These are phyloP conservation scores for Metschnikowia gelsemii DNA, from an alignment of 805 yeast species.

Conservation along the genomic window DNA sequence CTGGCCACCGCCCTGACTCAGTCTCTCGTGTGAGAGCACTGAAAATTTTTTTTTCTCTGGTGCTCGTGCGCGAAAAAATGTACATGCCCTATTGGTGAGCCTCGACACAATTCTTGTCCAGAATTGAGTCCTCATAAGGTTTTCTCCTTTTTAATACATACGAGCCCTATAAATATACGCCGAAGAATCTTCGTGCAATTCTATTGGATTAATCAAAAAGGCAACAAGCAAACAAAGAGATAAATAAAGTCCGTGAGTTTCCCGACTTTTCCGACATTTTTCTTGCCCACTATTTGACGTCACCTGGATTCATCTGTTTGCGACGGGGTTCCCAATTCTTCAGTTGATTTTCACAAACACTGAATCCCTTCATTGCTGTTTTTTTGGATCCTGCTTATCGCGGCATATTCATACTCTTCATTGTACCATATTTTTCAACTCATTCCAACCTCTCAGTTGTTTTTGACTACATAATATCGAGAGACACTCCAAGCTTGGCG, in stretches of 20 bases:
- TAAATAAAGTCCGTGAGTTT: too few species aligned
- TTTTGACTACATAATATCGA: too few species aligned
- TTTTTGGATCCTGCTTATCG: background rate
- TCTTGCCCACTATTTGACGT: background rate
- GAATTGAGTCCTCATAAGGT: constrained; percentile 1
- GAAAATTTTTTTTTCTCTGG: constrained; percentile 12
- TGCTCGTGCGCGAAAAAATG: constrained; percentile 5
- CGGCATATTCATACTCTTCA: background rate
- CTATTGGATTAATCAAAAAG: background rate
- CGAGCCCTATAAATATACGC: too few species aligned
- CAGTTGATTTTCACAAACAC: too few species aligned
- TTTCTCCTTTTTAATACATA: background rate
- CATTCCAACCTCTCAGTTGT: background rate
- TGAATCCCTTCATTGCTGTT: background rate
- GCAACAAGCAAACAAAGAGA: too few species aligned
- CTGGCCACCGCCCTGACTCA: too few species aligned
- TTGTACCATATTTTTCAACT: background rate
- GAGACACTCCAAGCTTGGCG: too few species aligned
- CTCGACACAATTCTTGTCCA: constrained; percentile 8
- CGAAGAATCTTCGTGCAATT: background rate
- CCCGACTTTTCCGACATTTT: background rate
- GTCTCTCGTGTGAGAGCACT: constrained; percentile 7
- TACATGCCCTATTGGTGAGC: constrained; percentile 1
- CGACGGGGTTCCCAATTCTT: too few species aligned
- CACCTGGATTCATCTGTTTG: too few species aligned